Conservation (phyloP, 2,329 filamentous ascomycete species). For the Colletotrichum caudatum region DNA sequence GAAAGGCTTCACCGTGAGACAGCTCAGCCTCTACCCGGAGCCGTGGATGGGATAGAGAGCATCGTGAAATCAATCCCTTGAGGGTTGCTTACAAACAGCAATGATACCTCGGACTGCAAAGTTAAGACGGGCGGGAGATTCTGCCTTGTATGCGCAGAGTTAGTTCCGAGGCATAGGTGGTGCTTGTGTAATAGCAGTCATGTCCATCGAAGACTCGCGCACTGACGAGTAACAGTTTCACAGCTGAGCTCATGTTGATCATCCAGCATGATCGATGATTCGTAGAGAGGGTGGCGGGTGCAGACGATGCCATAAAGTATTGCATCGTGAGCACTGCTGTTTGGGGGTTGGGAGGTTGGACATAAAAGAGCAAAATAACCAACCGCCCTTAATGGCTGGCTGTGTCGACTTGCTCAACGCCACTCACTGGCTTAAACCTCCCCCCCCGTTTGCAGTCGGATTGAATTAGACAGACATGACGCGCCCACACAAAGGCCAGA, state of each 20-base stretch:
- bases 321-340: neutral
- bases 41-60: neutral
- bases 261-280: neutral
- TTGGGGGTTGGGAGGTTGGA: neutral
- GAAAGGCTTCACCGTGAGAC: constrained; percentile 24
- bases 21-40: constrained; percentile 16
- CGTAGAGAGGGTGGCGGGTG: neutral
- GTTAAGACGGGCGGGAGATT: neutral
- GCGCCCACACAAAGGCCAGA: neutral
- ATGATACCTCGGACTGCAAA: neutral
- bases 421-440: neutral
- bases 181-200: neutral
- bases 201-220: constrained; percentile 6
- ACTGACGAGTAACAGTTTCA: constrained; percentile 18
- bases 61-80: neutral
- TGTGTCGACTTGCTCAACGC: neutral
- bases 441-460: constrained; percentile 21
- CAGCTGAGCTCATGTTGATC: neutral
- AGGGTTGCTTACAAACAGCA: neutral
- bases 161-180: constrained; percentile 17
- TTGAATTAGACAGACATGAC: neutral
- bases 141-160: constrained; percentile 7
- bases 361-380: constrained; percentile 3
- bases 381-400: neutral
- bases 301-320: neutral